Conservation (phyloP, 2,329 filamentous ascomycete species). For the Alternaria metachromatica region DNA sequence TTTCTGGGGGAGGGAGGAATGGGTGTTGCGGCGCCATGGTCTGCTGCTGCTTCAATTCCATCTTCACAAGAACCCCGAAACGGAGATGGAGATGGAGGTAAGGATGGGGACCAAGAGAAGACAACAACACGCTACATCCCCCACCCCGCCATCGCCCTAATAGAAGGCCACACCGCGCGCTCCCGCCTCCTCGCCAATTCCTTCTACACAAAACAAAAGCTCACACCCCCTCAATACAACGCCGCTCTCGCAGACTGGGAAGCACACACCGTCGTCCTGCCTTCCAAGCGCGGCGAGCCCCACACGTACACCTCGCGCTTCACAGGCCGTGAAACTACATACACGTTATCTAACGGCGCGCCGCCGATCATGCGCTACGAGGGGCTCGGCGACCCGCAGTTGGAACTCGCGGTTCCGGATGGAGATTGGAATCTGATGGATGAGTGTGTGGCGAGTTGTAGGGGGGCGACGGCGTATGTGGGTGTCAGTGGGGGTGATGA, state of each 20-base stretch:
- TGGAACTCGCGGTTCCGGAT: slow-evolving; percentile 1
- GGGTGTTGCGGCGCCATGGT: slow-evolving; percentile 15
- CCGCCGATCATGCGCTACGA: slow-evolving; percentile 18
- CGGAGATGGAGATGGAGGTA: background rate
- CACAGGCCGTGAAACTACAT: background rate
- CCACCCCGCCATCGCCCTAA: slow-evolving; percentile 29
- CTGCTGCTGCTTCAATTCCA: background rate
- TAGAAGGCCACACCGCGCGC: slow-evolving; percentile 29
- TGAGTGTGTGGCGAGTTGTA: slow-evolving; percentile 25
- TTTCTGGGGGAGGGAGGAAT: slow-evolving; percentile 29
- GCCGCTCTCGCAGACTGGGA: slow-evolving; percentile 7
- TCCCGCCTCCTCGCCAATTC: slow-evolving; percentile 1
- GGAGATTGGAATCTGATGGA: slow-evolving; percentile 16
- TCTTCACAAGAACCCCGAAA: background rate
- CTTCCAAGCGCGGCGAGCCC: background rate
- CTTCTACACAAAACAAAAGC: background rate
- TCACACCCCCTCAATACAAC: background rate
- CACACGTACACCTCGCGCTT: background rate
- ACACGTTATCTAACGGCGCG: slow-evolving; percentile 20
- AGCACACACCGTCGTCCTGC: background rate
- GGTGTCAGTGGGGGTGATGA: background rate
- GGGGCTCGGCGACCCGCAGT: slow-evolving; percentile 15
- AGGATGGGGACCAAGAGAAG: background rate
- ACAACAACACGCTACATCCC: slow-evolving; percentile 26
- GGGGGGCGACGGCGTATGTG: slow-evolving; percentile 20